These are phyloP conservation scores for Letharia lupina DNA, from an alignment of 495 filamentous ascomycete genomes.

Conservation along the genomic window DNA sequence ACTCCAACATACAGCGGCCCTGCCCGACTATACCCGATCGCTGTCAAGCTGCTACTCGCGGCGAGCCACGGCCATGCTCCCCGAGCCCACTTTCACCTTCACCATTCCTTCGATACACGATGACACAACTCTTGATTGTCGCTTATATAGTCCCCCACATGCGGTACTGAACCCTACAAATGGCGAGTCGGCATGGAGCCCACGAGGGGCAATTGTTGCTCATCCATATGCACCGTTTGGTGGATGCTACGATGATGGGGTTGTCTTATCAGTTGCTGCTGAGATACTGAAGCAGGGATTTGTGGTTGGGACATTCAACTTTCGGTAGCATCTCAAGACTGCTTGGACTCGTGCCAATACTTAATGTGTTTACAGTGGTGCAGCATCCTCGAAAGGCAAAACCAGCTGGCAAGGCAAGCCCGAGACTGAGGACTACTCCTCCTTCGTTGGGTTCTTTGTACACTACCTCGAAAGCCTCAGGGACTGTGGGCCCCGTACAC, in stretches of 20 bases:
- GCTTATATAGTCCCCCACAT: constrained; percentile 48
- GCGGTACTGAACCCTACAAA: background rate
- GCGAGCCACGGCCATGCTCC: constrained; percentile 26
- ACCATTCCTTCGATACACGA: constrained; percentile 81
- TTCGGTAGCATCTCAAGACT: constrained; percentile 50
- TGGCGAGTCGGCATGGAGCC: constrained; percentile 30
- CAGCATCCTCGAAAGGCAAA: constrained; percentile 59
- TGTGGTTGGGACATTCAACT: constrained; percentile 86
- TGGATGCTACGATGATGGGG: constrained; percentile 73
- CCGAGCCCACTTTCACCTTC: constrained; percentile 58
- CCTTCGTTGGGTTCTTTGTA: constrained; percentile 67
- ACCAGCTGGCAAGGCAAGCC: constrained; percentile 81
- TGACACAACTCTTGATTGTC: constrained; percentile 61
- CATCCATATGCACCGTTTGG: constrained; percentile 89
- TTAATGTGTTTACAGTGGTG: constrained; percentile 51
- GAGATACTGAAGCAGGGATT: constrained; percentile 60
- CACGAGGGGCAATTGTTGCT: constrained; percentile 67
- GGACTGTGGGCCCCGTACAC: background rate
- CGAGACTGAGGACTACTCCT: constrained; percentile 72
- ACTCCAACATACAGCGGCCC: background rate
- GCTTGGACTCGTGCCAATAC: background rate
- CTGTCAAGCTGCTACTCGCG: background rate
- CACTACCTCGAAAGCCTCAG: constrained; percentile 52
- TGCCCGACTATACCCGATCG: background rate
- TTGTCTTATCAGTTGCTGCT: constrained; percentile 55